A percentile compares a stretch with the other conserved stretches of the same genome.
Evolutionary conservation across 1,284 basidiomycete species (phyloP).

Genomic region (Athelia sp.): DNA sequence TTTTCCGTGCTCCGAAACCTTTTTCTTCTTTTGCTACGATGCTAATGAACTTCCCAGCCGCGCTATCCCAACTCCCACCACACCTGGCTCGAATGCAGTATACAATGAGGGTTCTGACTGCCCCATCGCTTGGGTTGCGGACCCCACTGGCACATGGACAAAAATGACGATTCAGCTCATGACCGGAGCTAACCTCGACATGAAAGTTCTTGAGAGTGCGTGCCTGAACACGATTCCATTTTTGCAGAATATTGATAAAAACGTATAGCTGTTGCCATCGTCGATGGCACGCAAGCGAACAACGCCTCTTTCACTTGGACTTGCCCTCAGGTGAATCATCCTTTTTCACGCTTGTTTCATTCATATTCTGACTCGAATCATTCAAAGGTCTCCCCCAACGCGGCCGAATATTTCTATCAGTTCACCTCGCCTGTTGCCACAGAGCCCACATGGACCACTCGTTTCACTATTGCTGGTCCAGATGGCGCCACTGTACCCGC

Average conservation of each 20-base stretch:
- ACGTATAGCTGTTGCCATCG: constrained; percentile 20
- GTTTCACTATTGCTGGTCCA: constrained; percentile 70
- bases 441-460: constrained; percentile 67
- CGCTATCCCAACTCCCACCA: constrained; percentile 50
- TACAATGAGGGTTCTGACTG: constrained; percentile 55
- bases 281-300: constrained; percentile 51
- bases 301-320: constrained; percentile 44
- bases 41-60: constrained; percentile 9
- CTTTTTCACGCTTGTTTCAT: neutral
- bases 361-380: constrained; percentile 1
- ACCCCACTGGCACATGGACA: constrained; percentile 56
- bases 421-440: constrained; percentile 43
- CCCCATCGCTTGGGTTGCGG: constrained; percentile 48
- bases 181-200: constrained; percentile 70
- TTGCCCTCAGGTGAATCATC: constrained; percentile 55
- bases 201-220: constrained; percentile 67
- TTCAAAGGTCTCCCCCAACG: constrained; percentile 57
- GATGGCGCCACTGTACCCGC: constrained; percentile 47
- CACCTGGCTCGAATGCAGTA: constrained; percentile 49
- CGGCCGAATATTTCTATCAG: constrained; percentile 79
- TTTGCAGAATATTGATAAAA: neutral
- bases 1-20: neutral
- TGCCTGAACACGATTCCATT: constrained; percentile 9
- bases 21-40: neutral
- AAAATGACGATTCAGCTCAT: constrained; percentile 71